phyloP scores from a whole-genome alignment of 257 asterid species.

The Jacaranda copaia region DNA sequence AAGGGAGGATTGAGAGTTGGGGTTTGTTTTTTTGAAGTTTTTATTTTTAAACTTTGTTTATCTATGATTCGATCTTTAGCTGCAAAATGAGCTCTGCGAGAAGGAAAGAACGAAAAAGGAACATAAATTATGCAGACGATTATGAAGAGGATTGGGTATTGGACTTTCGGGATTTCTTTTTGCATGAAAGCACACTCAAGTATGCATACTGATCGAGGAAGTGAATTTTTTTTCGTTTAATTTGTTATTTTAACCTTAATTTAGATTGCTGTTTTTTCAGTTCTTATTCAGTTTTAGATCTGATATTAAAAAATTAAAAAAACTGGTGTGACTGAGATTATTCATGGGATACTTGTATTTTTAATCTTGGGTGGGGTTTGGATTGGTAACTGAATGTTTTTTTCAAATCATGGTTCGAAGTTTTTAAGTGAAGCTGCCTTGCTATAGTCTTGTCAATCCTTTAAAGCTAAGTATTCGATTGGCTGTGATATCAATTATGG shows the following conservation, averaged over 20 bases:
- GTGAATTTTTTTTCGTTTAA: neutral
- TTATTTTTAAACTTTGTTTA: neutral
- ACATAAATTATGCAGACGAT: conserved; percentile 28
- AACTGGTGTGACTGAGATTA: conserved; percentile 4
- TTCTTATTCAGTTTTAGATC: conserved; percentile 37
- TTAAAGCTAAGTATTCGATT: conserved; percentile 41
- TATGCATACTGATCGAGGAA: conserved; percentile 29
- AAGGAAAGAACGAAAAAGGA: conserved; percentile 40
- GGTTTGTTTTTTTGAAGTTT: conserved; percentile 14
- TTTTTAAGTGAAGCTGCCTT: conserved; percentile 32
- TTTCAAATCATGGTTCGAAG: conserved; percentile 16
- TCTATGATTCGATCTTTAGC: conserved; percentile 15
- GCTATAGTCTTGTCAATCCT: conserved; percentile 35
- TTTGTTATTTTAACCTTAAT: neutral
- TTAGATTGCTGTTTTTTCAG: neutral
- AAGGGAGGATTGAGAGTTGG: conserved; percentile 24
- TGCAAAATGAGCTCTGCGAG: conserved; percentile 40
- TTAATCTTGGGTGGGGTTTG: conserved; percentile 6
- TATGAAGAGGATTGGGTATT: conserved; percentile 23
- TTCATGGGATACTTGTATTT: conserved; percentile 10
- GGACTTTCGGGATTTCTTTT: conserved; percentile 23
- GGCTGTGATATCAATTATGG: conserved; percentile 12
- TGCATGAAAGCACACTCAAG: conserved; percentile 28
- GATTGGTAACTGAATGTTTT: conserved; percentile 14
- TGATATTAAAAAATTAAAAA: conserved; percentile 28